These are phyloP conservation scores for Trifolium subterraneum DNA, from an alignment of 306 rosid genomes.

Conservation along the genomic window DNA sequence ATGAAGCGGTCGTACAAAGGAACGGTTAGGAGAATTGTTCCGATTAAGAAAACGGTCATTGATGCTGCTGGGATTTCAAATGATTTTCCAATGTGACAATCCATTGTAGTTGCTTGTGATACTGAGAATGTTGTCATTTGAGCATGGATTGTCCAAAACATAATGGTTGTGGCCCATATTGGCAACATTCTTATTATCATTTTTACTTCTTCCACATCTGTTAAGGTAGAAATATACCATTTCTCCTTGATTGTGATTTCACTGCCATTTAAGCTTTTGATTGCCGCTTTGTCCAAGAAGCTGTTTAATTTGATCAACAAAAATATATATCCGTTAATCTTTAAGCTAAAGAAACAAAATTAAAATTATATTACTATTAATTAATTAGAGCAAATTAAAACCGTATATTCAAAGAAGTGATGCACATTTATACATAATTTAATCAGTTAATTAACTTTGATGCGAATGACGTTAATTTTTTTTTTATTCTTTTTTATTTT, in stretches of 20 bases:
- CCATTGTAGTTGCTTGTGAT: constrained; percentile 86
- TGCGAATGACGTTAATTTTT: too few relatives aligned
- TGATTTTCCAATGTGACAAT: constrained; percentile 70
- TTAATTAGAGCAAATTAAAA: not conserved
- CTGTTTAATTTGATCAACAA: constrained; percentile 50
- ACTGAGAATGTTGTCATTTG: constrained; percentile 93
- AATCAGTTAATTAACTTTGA: too few relatives aligned
- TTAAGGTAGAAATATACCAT: constrained; percentile 70
- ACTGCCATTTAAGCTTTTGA: constrained; percentile 32
- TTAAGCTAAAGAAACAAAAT: too few relatives aligned
- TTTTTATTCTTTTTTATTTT: too few relatives aligned
- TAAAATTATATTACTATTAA: too few relatives aligned
- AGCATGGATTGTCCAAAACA: constrained; percentile 83
- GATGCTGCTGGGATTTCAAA: constrained; percentile 83
- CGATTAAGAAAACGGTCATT: constrained; percentile 76
- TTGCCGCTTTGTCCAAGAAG: constrained; percentile 85
- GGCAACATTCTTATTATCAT: constrained; percentile 72
- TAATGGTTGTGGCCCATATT: constrained; percentile 89
- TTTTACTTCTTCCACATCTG: constrained; percentile 89
- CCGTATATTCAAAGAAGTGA: too few relatives aligned
- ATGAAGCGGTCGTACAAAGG: constrained; percentile 77
- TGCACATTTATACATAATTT: too few relatives aligned
- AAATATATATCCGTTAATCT: too few relatives aligned
- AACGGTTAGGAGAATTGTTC: constrained; percentile 70
- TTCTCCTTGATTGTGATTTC: constrained; percentile 40